Conservation (phyloP, 2,329 filamentous ascomycete genomes). For the Hymenoscyphus linearis region DNA sequence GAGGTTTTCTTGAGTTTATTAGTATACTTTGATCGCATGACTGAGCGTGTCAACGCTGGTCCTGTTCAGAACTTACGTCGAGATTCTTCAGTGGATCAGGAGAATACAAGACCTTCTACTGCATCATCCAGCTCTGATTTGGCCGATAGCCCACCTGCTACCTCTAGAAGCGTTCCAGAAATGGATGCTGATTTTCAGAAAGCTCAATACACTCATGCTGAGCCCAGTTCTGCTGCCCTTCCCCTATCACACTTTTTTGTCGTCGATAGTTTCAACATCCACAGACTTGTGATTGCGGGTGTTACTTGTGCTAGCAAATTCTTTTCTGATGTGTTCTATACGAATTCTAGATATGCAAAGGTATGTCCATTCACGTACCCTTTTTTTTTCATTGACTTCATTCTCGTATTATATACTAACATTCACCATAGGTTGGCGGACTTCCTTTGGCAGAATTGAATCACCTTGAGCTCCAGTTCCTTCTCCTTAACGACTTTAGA, state of each 20-base stretch:
- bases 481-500: slow-evolving; percentile 92
- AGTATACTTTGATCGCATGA: slow-evolving; percentile 99
- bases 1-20: slow-evolving; percentile 94
- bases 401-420: slow-evolving; percentile 1
- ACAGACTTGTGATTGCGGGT: slow-evolving; percentile 90
- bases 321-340: slow-evolving; percentile 98
- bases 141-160: slow-evolving; percentile 24
- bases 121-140: slow-evolving; percentile 30
- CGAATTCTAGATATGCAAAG: slow-evolving; percentile 98
- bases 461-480: slow-evolving; percentile 91
- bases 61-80: slow-evolving; percentile 61
- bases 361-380: slow-evolving; percentile 44
- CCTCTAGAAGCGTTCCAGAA: slow-evolving; percentile 27
- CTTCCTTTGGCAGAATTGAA: slow-evolving; percentile 89
- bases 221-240: slow-evolving; percentile 19
- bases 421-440: slow-evolving; percentile 70
- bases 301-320: slow-evolving; percentile 99
- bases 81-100: slow-evolving; percentile 25
- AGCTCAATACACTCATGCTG: slow-evolving; percentile 26
- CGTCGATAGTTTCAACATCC: slow-evolving; percentile 98
- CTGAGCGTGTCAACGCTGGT: slow-evolving; percentile 82
- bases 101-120: slow-evolving; percentile 26
- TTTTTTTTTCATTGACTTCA: slow-evolving; percentile 15
- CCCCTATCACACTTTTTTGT: slow-evolving; percentile 72
- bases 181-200: slow-evolving; percentile 24